phyloP scores from a whole-genome alignment of 169 alveolate species.

The Plasmodium billcollinsi region DNA sequence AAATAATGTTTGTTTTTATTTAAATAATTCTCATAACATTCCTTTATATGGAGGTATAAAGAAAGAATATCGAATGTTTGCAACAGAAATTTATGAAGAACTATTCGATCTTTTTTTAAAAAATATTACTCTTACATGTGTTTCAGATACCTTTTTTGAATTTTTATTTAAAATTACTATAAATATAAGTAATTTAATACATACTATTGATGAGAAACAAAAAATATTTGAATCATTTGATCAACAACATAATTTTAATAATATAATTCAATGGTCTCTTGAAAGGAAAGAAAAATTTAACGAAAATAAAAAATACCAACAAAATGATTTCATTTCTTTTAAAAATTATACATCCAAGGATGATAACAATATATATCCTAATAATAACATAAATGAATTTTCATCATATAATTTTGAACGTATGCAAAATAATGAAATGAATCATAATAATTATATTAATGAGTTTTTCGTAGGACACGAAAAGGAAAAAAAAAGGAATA shows the following conservation, averaged over 20 bases:
- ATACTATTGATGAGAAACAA: slow-evolving; percentile 45
- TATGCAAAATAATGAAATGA: slow-evolving; percentile 9
- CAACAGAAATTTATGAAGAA: slow-evolving; percentile 75
- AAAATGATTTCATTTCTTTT: slow-evolving; percentile 8
- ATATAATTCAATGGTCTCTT: slow-evolving; percentile 63
- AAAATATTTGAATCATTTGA: slow-evolving; percentile 55
- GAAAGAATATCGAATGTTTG: slow-evolving; percentile 69
- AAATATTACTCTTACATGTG: slow-evolving; percentile 45
- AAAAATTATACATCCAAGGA: slow-evolving; percentile 11
- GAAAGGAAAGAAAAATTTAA: slow-evolving; percentile 54
- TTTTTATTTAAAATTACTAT: slow-evolving; percentile 71
- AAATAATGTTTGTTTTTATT: slow-evolving; percentile 45
- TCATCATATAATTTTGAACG: slow-evolving; percentile 1
- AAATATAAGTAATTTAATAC: slow-evolving; percentile 54
- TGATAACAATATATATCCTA: slow-evolving; percentile 5
- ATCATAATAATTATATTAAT: not conserved
- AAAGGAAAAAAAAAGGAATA: slow-evolving; percentile 9
- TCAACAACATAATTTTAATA: slow-evolving; percentile 44
- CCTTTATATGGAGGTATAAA: slow-evolving; percentile 31
- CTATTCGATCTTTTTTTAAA: slow-evolving; percentile 61
- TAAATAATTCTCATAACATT: slow-evolving; percentile 15
- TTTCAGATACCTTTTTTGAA: slow-evolving; percentile 64
- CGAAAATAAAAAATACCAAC: slow-evolving; percentile 40
- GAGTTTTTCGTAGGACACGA: not conserved
- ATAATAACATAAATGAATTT: not conserved